Base-by-base conservation (phyloP, 805 yeast genomes). In the Myxozyma kluyveri region DNA sequence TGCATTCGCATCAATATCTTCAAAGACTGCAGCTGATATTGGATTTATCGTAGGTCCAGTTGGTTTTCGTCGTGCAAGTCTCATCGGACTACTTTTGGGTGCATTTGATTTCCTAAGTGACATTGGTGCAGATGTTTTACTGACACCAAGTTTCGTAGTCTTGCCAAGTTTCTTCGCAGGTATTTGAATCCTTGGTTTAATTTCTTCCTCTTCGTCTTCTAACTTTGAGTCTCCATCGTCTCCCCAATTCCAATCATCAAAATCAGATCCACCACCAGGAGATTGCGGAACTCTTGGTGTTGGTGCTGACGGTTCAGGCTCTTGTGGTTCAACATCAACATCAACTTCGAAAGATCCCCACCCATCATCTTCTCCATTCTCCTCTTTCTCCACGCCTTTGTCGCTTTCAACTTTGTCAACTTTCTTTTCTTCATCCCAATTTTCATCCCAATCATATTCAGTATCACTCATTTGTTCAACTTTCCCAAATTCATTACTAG, bases 201-300 rank as follows among this genome's bases (percentile, higher is more conserved):
- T 35, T 35, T 35, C 39, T 12, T 10, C 39, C 19, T n/a, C 39
- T 35, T 35, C 39, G 10, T 38, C 41, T 10, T 18, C 7, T 9
- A 4, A 12, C n/a, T 23, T 43, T 18, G 21, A 26, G 10, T 44
- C 50, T 5, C 42, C 48, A 10, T 56, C 59, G n/a, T 50, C 57
- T 10, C 54, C 60, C 59, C 59, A 54, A 23, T 56, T 50, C 60
- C 60, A 56, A 23, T 56, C 60, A 9, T 54, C 60, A 10, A 47
- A 53, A 4, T 48, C 54, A 3, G 54, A 37, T 14, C 24, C 38
- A 14, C 21, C 23, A 2, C n/a, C 51, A 18, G 26, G 17, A 39
- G 33, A 29, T 9, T 29, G 12, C 33, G 33, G 33, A 9, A 29
- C 33, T 29, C 14, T 29, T 14, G 33, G 12, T 14, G 9, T 9